Evolutionary conservation across 2,329 filamentous ascomycete genomes (phyloP), one percentile per base, ranked within the genome.

Genomic region (Penicillium sp.): DNA sequence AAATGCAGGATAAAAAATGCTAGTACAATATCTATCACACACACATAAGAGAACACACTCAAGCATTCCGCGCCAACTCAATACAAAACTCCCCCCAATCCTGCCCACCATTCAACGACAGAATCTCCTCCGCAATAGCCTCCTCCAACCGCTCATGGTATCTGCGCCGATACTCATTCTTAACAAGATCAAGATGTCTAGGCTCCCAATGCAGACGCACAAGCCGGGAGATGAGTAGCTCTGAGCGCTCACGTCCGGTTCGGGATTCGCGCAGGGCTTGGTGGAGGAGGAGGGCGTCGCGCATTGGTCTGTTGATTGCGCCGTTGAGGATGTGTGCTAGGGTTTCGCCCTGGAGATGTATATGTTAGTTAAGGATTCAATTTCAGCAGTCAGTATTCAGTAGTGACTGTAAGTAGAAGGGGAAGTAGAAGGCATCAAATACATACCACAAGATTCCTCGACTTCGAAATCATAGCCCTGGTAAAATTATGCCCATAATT

Each of bases 301-400:
- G 90, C 61, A 96, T 91, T 6, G 94, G 93, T 58, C 90, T 90
- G 78, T 97, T 97, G 79, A 97, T 96, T 57, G 96, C 87, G 68
- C 94, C 94, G 77, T 97, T 97, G 70, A 99, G 88, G 66, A 97
- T 91, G 75, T 97, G 94, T 0, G 92, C 91, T 38, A 97, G 86
- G 21, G 96, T 87, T 78, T 99, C 94, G 63, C 94, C 94, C 93
- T 97, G 66, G 8, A 19, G n/a, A n/a, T 13, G 7, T 21, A 59
- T 67, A 48, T 45, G 35, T 61, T 60, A 61, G 59, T 33, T 15
- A 25, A 21, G 21, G 48, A 17, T 45, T 53, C 29, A 51, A 38
- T n/a, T 38, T 38, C 4, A 6, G 27, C 27, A 33, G 9, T 31
- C 29, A 21, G 21, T 25, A n/a, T n/a, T n/a, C 39, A 42, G 7